A percentile compares a stretch with the other conserved stretches of the same genome.
Conservation (phyloP, 768 basidiomycete genomes). For the Termitomyces sp. region DNA sequence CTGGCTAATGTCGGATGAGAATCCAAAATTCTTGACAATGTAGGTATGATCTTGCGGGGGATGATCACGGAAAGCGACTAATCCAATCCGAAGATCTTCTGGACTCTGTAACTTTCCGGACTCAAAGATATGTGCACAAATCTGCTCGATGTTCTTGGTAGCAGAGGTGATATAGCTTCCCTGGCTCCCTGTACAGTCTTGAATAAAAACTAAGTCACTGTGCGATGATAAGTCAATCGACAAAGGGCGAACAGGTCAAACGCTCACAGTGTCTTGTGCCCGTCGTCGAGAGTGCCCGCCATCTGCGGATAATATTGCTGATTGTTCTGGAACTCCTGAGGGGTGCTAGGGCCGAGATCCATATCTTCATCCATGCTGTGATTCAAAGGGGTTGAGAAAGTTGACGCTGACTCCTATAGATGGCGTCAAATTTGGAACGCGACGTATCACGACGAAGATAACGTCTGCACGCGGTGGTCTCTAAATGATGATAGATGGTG, state of each 20-base stretch:
- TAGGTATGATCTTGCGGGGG: constrained; percentile 97
- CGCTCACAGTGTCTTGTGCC: constrained; percentile 75
- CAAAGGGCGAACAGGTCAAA: constrained; percentile 14
- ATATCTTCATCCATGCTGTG: constrained; percentile 76
- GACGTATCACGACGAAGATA: constrained; percentile 1
- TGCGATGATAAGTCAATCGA: constrained; percentile 15
- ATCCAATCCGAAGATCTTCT: constrained; percentile 89
- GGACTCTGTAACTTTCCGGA: constrained; percentile 84
- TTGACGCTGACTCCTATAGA: constrained; percentile 13
- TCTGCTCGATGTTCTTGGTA: constrained; percentile 94
- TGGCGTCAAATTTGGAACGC: constrained; percentile 4
- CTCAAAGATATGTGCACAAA: constrained; percentile 92
- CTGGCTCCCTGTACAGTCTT: constrained; percentile 93
- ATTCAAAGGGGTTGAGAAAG: constrained; percentile 13
- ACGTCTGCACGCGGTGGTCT: constrained; percentile 7
- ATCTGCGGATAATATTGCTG: constrained; percentile 29
- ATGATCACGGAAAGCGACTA: constrained; percentile 94
- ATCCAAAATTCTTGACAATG: constrained; percentile 89
- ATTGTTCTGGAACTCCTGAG: constrained; percentile 34
- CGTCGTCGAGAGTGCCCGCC: constrained; percentile 26
- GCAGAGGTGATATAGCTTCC: constrained; percentile 91
- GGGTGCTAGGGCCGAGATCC: constrained; percentile 49
- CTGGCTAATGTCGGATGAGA: constrained; percentile 86
- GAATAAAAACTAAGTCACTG: constrained; percentile 92
- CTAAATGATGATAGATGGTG: constrained; percentile 25